Base-by-base conservation (phyloP, 495 filamentous ascomycete genomes). In the Trichocladium uniseriatum region DNA sequence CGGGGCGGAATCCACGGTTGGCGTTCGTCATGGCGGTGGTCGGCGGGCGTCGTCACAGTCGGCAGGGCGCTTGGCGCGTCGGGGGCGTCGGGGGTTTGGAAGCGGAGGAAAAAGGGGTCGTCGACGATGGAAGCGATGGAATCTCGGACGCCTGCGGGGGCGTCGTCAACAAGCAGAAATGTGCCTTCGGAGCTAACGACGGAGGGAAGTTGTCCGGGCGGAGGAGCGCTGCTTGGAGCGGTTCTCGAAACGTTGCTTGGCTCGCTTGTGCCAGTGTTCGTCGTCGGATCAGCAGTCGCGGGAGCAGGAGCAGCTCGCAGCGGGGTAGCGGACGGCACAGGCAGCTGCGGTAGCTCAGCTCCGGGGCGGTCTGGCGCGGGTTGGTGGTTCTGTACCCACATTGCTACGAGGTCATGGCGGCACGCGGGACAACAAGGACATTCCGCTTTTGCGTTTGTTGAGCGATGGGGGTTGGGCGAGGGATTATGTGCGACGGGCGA, bases 81-180 rank as follows among this genome's bases (percentile, higher is more conserved):
- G 22, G 15, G 35, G 16, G n/a, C n/a, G n/a, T 56, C 47, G 40
- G 31, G 21, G 43, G 27, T 14, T 15, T 41, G 29, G 46, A 64
- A 67, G 40, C 61, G 56, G 38, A 65, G 58, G 59, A 73, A 70
- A 54, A 74, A 74, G 11, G 70, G 67, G 42, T 73, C 71, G 60
- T 74, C 68, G 53, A 66, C 60, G 38, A 71, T 69, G 29, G 69
- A 73, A 19, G 58, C 43, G 38, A 72, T 55, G 22, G 72, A 73
- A 47, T 70, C 71, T 34, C 72, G 68, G 43, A 41, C 59, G 27
- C 52, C 28, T 35, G 53, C 44, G 11, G 56, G 53, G 20, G 55
- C 42, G 27, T 58, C 60, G 64, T 65, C 62, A 53, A 53, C 43
- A 24, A 65, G 53, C 40, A 67, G 45, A 24, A 64, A 64, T 40